These are phyloP conservation scores for Pyrenochaeta sp. DNA, from an alignment of 2,329 filamentous ascomycete species.

Conservation along the genomic window DNA sequence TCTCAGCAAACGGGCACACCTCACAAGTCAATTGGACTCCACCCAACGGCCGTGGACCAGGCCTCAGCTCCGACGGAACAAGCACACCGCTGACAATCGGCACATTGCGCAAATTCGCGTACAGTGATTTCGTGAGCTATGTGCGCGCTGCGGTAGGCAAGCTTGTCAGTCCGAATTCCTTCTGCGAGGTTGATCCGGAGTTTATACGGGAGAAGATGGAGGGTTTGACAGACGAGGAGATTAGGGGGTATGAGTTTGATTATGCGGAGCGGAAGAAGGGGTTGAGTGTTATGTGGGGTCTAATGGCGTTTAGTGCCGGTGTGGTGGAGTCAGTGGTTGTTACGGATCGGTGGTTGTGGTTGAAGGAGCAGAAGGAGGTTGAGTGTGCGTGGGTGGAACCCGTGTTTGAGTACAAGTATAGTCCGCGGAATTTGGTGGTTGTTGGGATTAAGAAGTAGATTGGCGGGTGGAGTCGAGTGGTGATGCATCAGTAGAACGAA, in stretches of 20 bases:
- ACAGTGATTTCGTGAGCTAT: conserved; percentile 77
- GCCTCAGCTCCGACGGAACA: conserved; percentile 56
- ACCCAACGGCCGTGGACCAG: conserved; percentile 58
- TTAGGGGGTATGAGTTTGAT: conserved; percentile 71
- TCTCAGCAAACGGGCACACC: conserved; percentile 43
- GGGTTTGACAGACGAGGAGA: conserved; percentile 76
- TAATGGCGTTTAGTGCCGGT: conserved; percentile 95
- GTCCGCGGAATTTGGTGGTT: conserved; percentile 90
- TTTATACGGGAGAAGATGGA: conserved; percentile 73
- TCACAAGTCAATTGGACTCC: conserved; percentile 47
- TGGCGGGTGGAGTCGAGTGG: too few species aligned
- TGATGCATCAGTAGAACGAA: too few species aligned
- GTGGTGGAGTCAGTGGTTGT: conserved; percentile 92
- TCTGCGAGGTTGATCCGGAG: conserved; percentile 45
- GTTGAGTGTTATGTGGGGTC: conserved; percentile 84
- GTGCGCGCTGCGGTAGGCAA: conserved; percentile 83
- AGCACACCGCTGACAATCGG: conserved; percentile 88
- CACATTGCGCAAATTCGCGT: conserved; percentile 80
- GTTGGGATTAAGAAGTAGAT: conserved; percentile 79
- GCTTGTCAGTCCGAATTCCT: conserved; percentile 56
- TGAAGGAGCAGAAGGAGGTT: conserved; percentile 77
- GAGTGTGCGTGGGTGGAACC: conserved; percentile 88
- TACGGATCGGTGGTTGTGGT: conserved; percentile 86
- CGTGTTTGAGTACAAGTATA: conserved; percentile 87
- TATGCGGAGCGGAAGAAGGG: conserved; percentile 79